Base-by-base conservation (phyloP, 2,329 filamentous ascomycete species). In the Nakataea oryzae region DNA sequence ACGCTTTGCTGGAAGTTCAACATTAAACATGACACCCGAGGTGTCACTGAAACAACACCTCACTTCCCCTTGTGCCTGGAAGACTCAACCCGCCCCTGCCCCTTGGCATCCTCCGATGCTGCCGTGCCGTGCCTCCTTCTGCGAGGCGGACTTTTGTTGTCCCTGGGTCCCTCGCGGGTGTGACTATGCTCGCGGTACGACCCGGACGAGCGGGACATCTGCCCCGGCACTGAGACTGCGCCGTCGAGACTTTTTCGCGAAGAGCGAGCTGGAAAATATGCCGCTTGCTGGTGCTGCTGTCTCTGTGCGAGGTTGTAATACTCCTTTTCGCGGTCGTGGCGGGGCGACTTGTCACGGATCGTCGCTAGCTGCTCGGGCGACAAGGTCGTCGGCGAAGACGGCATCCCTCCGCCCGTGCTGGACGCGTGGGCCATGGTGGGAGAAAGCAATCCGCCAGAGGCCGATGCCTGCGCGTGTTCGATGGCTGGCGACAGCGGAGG, bases 71-170 rank as follows among this genome's bases (percentile, higher is more conserved):
- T 50, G 17, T 50, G 41, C 41, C 41, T n/a, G 4, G 41, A 21
- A n/a, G 21, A 65, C 5, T 67, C 66, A 29, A 61, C 60, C 65
- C 65, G 64, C 11, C 63, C 65, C 58, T 64, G 61, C 26, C 62
- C 57, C 34, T 62, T 63, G 27, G 12, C 59, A 17, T 21, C 28
- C 2, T 56, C 61, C 21, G 54, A 61, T 11, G 57, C 55, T 14
- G 26, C 54, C 62, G 12, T 61, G 29, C 26, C n/a, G 21, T 54
- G 17, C 17, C 32, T 47, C 21, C 54, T 12, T 9, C 34, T 55
- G 17, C 30, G 34, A 5, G 9, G 34, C 17, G 24, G 58, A 54
- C 47, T 29, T n/a, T n/a, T n/a, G 41, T 11, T 17, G 28, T 34
- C 59, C 50, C 27, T 28, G 58, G 50, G 0, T 26, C 34, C 24